Percentiles rank a stretch among this genome's conserved stretches.
Conservation (phyloP, 2,329 filamentous ascomycete genomes). For the Ilyonectria destructans region DNA sequence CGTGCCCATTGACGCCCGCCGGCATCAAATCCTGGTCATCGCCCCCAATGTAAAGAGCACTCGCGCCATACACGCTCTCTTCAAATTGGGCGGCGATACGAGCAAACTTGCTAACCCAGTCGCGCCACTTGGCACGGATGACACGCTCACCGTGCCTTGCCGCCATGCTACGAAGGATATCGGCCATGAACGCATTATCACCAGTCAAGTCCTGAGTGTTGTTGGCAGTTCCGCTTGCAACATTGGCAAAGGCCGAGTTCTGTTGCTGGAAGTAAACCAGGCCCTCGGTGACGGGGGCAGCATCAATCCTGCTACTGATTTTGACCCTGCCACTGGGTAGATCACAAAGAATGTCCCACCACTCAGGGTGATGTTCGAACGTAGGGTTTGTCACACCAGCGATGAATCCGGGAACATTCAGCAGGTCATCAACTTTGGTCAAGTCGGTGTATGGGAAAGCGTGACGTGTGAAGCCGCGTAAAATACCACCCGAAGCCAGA, state of each 20-base stretch:
- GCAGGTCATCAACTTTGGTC: conserved; percentile 95
- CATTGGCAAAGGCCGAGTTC: conserved; percentile 70
- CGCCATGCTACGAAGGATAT: conserved; percentile 86
- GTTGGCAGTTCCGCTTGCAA: conserved; percentile 61
- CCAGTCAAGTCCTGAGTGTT: conserved; percentile 81
- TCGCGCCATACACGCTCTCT: conserved; percentile 94
- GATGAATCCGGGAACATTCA: conserved; percentile 97
- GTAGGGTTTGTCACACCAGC: conserved; percentile 98
- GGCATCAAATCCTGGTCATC: conserved; percentile 77
- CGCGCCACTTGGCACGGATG: conserved; percentile 92
- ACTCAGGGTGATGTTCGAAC: conserved; percentile 94
- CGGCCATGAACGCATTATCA: conserved; percentile 90
- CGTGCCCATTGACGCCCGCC: conserved; percentile 82
- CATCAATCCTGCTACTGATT: conserved; percentile 91
- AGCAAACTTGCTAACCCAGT: conserved; percentile 95
- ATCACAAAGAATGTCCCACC: conserved; percentile 98
- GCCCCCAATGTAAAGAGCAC: conserved; percentile 87
- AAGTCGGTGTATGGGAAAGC: conserved; percentile 98
- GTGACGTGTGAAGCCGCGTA: conserved; percentile 94
- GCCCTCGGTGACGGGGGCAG: conserved; percentile 86
- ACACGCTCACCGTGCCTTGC: conserved; percentile 91
- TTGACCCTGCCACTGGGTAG: conserved; percentile 93
- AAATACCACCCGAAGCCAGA: conserved; percentile 90
- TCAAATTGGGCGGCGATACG: conserved; percentile 95
- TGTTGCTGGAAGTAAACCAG: conserved; percentile 90